Evolutionary conservation across 2,329 filamentous ascomycete genomes (phyloP).

Genomic region (Trichophyton benhamiae): DNA sequence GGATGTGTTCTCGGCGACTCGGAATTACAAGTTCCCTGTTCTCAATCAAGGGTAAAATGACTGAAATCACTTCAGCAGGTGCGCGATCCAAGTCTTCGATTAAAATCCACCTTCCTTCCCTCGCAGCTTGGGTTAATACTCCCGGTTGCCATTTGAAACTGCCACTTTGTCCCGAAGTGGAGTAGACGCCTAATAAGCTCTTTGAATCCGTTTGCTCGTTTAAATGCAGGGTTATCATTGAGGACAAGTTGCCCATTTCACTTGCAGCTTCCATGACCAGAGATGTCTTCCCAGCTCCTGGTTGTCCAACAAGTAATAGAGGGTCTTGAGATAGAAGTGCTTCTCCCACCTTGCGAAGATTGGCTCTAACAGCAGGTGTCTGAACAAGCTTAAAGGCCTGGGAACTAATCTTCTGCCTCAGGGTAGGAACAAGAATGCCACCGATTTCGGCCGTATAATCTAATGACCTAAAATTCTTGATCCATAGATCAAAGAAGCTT

Average conservation of each 20-base stretch:
- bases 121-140: conserved; percentile 84
- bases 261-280: conserved; percentile 70
- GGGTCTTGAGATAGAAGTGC: conserved; percentile 58
- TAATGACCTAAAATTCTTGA: conserved; percentile 31
- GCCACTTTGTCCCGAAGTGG: conserved; percentile 73
- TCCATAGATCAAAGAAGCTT: conserved; percentile 16
- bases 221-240: conserved; percentile 85
- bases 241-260: conserved; percentile 62
- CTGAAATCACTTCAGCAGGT: conserved; percentile 87
- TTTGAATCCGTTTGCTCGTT: conserved; percentile 99
- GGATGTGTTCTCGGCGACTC: conserved; percentile 72
- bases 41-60: conserved; percentile 83
- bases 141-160: conserved; percentile 88
- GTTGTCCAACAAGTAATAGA: conserved; percentile 66
- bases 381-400: conserved; percentile 45
- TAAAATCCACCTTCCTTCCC: conserved; percentile 88
- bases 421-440: conserved; percentile 51
- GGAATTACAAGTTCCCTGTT: conserved; percentile 82
- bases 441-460: conserved; percentile 53
- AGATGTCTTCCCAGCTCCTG: conserved; percentile 84
- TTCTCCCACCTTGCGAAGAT: conserved; percentile 56
- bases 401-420: conserved; percentile 37
- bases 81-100: conserved; percentile 95
- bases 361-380: conserved; percentile 60
- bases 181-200: conserved; percentile 86